A percentile compares a stretch with the other conserved stretches of the same genome.
phyloP scores from a whole-genome alignment of 306 rosid species.

The Vigna reflexopilosa region DNA sequence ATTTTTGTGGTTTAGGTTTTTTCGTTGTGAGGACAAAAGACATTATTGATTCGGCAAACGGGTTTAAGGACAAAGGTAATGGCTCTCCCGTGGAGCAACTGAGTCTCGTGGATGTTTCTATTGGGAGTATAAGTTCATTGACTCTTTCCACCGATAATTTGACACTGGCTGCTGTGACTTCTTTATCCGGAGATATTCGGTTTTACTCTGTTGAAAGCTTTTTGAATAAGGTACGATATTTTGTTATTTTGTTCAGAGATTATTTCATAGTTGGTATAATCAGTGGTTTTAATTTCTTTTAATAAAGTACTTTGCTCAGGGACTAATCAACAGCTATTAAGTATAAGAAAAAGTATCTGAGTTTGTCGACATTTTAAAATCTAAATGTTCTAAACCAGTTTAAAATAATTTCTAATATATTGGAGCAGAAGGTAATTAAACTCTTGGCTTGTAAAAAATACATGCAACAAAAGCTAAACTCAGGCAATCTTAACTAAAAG shows the following conservation, averaged over 20 bases:
- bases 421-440: background rate
- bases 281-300: slow-evolving; percentile 15
- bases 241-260: background rate
- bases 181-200: slow-evolving; percentile 51
- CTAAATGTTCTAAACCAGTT: background rate
- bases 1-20: slow-evolving; percentile 59
- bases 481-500: background rate
- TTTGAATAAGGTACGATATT: slow-evolving; percentile 56
- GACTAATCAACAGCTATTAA: too few species aligned
- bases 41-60: slow-evolving; percentile 66
- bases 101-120: slow-evolving; percentile 66
- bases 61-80: slow-evolving; percentile 60
- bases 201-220: slow-evolving; percentile 62
- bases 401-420: background rate
- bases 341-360: too few species aligned
- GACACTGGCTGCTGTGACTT: slow-evolving; percentile 58
- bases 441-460: background rate
- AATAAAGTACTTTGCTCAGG: too few species aligned
- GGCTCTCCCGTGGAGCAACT: slow-evolving; percentile 62
- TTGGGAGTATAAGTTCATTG: slow-evolving; percentile 67
- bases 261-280: background rate
- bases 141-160: slow-evolving; percentile 72
- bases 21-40: slow-evolving; percentile 72
- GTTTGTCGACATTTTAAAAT: too few species aligned
- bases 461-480: background rate